Percentiles rank a stretch among this genome's conserved stretches.
These are phyloP conservation scores for Lablab purpureus DNA, from an alignment of 306 rosid species.

Conservation along the genomic window DNA sequence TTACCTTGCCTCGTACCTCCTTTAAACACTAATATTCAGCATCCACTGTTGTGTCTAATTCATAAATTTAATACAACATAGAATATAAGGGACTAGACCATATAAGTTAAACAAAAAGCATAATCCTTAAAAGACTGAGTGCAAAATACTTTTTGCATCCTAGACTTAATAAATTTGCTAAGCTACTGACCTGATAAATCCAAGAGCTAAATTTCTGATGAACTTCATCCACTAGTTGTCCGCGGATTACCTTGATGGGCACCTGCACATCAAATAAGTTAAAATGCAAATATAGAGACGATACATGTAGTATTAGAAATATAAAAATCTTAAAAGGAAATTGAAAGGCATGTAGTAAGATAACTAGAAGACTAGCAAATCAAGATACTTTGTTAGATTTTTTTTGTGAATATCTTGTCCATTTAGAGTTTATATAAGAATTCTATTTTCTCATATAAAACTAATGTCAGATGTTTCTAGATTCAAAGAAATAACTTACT, in stretches of 20 bases:
- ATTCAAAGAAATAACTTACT: constrained; percentile 56
- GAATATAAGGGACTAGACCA: neutral
- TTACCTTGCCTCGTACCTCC: neutral
- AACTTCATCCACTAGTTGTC: constrained; percentile 77
- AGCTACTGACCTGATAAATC: constrained; percentile 79
- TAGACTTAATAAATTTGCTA: constrained; percentile 29
- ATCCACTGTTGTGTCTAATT: neutral
- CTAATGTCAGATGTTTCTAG: constrained; percentile 5
- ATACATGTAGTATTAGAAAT: constrained; percentile 2
- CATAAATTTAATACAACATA: constrained; percentile 10
- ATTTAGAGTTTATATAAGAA: constrained; percentile 14
- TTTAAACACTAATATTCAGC: neutral
- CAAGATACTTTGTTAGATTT: neutral
- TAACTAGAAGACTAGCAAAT: constrained; percentile 22
- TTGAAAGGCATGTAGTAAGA: neutral
- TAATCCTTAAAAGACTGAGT: neutral
- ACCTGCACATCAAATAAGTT: constrained; percentile 54
- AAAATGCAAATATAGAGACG: neutral
- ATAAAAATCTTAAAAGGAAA: neutral
- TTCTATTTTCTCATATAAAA: neutral
- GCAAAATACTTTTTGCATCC: neutral
- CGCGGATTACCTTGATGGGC: constrained; percentile 66
- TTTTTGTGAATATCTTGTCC: neutral
- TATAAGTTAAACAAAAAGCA: neutral
- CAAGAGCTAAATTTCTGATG: constrained; percentile 78